These are phyloP conservation scores for Jamesozyma gamospora DNA, from an alignment of 805 yeast species.

Conservation along the genomic window DNA sequence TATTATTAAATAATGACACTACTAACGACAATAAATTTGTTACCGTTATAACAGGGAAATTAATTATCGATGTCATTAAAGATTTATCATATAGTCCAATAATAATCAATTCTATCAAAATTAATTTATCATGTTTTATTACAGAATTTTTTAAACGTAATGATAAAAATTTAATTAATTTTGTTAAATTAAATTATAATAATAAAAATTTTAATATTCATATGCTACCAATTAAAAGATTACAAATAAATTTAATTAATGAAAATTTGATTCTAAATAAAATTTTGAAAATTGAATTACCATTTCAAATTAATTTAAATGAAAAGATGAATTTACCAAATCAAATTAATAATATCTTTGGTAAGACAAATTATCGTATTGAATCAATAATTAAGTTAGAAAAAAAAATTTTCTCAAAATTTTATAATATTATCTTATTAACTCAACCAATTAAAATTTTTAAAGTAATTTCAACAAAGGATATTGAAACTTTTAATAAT, in stretches of 20 bases:
- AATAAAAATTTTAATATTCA: not conserved
- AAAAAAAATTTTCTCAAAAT: not conserved
- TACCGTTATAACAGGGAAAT: not conserved
- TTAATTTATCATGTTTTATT: not conserved
- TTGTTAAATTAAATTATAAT: not conserved
- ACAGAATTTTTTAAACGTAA: not conserved
- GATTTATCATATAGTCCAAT: not conserved
- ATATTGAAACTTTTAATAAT: too few species aligned
- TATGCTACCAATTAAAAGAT: conserved; percentile 1
- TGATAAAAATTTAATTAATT: not conserved
- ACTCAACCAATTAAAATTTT: not conserved
- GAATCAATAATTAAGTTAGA: conserved; percentile 5
- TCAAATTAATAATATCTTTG: conserved; percentile 6
- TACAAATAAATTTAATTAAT: conserved; percentile 1
- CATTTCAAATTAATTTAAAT: conserved; percentile 10
- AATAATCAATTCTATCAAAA: not conserved
- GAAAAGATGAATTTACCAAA: conserved; percentile 7
- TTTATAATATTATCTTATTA: not conserved
- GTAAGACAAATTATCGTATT: conserved; percentile 10
- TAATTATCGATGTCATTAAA: not conserved
- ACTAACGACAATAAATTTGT: not conserved
- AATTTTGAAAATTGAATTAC: conserved; percentile 9
- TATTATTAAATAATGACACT: not conserved
- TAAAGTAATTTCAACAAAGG: not conserved
- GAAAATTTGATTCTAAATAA: not conserved